Percentiles rank a stretch among this genome's conserved stretches.
Evolutionary conservation across 2,329 filamentous ascomycete species (phyloP).

Genomic region (Fusarium goolgardi): DNA sequence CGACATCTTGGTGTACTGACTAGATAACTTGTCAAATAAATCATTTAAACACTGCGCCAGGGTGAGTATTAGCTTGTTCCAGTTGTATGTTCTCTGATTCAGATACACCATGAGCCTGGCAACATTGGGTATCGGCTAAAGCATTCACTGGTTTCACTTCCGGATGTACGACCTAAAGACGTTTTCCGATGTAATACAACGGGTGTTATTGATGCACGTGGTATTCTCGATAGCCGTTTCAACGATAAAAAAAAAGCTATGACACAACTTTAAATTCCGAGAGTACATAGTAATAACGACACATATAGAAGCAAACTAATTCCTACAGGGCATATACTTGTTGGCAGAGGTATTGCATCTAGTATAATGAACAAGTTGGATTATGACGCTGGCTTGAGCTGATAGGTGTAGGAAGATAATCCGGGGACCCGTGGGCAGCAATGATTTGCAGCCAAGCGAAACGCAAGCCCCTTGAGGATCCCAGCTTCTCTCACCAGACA

Average conservation of each 20-base stretch:
- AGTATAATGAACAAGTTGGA: slow-evolving; percentile 9
- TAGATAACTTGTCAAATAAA: not conserved
- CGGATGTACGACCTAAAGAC: not conserved
- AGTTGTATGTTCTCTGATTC: not conserved
- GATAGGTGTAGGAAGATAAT: slow-evolving; percentile 23
- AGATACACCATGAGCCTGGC: not conserved
- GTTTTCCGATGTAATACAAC: slow-evolving; percentile 12
- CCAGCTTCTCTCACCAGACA: slow-evolving; percentile 14
- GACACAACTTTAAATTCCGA: not conserved
- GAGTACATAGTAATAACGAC: not conserved
- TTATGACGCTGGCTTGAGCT: slow-evolving; percentile 14
- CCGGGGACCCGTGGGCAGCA: slow-evolving; percentile 31
- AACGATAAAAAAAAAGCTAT: not conserved
- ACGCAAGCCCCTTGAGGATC: slow-evolving; percentile 24
- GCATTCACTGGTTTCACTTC: not conserved
- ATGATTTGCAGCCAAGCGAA: slow-evolving; percentile 44
- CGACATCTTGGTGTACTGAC: not conserved
- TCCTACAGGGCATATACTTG: not conserved
- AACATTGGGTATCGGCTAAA: not conserved
- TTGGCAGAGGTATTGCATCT: not conserved
- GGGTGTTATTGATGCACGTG: not conserved
- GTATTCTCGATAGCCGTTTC: not conserved
- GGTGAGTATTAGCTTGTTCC: not conserved
- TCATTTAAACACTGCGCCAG: not conserved
- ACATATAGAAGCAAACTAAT: not conserved